Conservation (phyloP, 78 protist genomes). For the slime mould (Dictyostelium discoideum) region dicty_2.7 NC_007091.3:155501-156000, state of each 20-base stretch:
- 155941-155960: not conserved
- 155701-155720: not conserved
- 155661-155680: not conserved
- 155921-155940: not conserved
- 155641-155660: not conserved
- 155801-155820: slow-evolving; percentile 1
- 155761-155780: not conserved
- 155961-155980: slow-evolving; percentile 6
- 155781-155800: not conserved
- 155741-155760: not conserved
- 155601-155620: not conserved
- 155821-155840: not conserved
- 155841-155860: not conserved
- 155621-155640: not conserved
- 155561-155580: not conserved
- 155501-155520: not conserved
- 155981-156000: not conserved
- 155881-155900: not conserved
- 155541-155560: not conserved
- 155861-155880: too few relatives aligned
- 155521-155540: not conserved
- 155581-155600: not conserved
- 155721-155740: slow-evolving; percentile 4
- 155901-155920: slow-evolving; percentile 7
- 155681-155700: not conserved